A percentile compares a stretch with the other conserved stretches of the same genome.
These are phyloP conservation scores for Aspergillus funiculosus DNA, from an alignment of 495 filamentous ascomycete genomes.

Conservation along the genomic window DNA sequence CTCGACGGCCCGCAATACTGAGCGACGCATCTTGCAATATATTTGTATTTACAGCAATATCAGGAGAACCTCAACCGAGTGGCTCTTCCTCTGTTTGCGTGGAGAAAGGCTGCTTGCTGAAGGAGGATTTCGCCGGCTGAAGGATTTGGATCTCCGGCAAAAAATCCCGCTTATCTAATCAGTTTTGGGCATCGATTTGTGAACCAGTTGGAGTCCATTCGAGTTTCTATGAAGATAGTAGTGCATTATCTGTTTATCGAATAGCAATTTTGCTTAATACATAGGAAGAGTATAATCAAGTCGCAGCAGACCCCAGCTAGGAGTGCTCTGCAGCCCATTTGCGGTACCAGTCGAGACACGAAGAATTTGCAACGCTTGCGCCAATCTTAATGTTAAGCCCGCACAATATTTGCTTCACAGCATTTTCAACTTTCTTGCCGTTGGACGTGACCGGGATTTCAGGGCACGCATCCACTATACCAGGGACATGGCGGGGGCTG, in stretches of 20 bases:
- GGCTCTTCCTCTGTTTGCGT: conserved; percentile 6
- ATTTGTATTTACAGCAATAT: background rate
- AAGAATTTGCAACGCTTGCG: conserved; percentile 78
- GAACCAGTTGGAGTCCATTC: too few species aligned
- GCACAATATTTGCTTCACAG: conserved; percentile 90
- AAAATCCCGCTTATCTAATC: conserved; percentile 28
- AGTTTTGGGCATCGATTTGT: too few species aligned
- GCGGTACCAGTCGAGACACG: conserved; percentile 79
- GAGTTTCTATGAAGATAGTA: background rate
- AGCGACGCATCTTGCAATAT: conserved; percentile 36
- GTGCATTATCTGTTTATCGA: background rate
- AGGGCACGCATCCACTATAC: conserved; percentile 66
- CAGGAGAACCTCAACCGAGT: conserved; percentile 1
- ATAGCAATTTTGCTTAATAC: too few species aligned
- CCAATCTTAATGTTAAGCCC: conserved; percentile 79
- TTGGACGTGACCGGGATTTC: conserved; percentile 87
- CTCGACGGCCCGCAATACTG: conserved; percentile 42
- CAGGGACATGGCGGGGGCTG: conserved; percentile 80
- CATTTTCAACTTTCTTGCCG: conserved; percentile 92
- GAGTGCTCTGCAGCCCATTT: conserved; percentile 54
- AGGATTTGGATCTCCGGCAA: conserved; percentile 17
- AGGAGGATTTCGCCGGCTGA: conserved; percentile 18
- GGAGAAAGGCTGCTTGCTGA: conserved; percentile 13
- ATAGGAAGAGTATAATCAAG: too few species aligned
- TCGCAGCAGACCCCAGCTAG: too few species aligned